Base-by-base conservation (phyloP, 2,329 filamentous ascomycete genomes). In the Fusarium verrucosum region DNA sequence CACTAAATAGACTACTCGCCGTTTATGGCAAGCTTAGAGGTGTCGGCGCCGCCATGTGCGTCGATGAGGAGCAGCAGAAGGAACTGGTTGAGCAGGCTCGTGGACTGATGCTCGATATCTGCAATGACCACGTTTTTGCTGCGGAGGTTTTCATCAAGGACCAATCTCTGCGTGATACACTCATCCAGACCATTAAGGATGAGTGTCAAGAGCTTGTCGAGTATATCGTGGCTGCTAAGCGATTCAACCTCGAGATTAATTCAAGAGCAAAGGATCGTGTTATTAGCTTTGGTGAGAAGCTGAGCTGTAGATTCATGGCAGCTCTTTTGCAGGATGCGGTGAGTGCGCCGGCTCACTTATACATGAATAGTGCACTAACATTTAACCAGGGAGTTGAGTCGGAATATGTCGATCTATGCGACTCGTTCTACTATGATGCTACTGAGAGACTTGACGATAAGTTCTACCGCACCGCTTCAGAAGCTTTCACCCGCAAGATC, bases 261-360 rank as follows among this genome's bases (percentile, higher is more conserved):
- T 86, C 89, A 7, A 85, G 90, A 70, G 89, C 89, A 58, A 92
- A 93, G 76, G 92, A 95, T 73, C 90, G 94, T 70, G 92, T 99
- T 62, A 89, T 98, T 61, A 96, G 93, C 76, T 93, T 95, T 70
- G 95, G 95, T 52, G 95, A 99, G 83, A 98, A 97, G 80, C 82
- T 99, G 68, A 96, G 92, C 78, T 98, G 94, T 77, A 86, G 89
- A 28, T 95, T 95, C 76, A 94, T 99, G 90, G 86, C 94, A 20
- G 88, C 90, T 7, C 79, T 98, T 60, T 79, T 99, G 65, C 88
- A 90, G 74, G 93, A 97, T 72, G 84, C 86, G 71, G 86, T 87
- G 73, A 71, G 71, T 63, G 13, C 5, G 10, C 17, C 7, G 16
- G 26, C 14, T 40, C 45, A 38, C 36, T 38, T 50, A n/a, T 20